Evolutionary conservation across 2,329 filamentous ascomycete species (phyloP), one percentile per base, ranked within the genome.

Genomic region (Hawksworthiomyces lignivorus): DNA sequence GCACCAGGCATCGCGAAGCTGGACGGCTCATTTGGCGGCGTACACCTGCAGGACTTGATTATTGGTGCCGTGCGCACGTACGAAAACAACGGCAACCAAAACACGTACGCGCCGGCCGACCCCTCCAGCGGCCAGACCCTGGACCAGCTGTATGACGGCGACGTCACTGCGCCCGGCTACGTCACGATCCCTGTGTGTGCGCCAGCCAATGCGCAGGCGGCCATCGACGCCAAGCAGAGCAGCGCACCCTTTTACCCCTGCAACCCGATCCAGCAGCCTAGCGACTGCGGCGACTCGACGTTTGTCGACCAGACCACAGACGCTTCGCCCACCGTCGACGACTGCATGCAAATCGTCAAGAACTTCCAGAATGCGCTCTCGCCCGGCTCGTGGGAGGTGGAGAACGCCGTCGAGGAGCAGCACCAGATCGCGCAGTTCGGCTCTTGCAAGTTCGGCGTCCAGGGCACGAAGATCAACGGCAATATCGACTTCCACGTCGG

Each of bases 161-260:
- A 62, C 42, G 41, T 64, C 30, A 61, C 55, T 6, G 60, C 56
- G 0, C 56, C 61, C 1, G 63, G 63, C 2, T 58, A 57, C 43
- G 52, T 66, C 30, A 54, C 51, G 7, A 52, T 67, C 2, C 64
- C 63, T 28, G 60, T 67, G 14, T 67, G 63, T 52, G 64, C 62
- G 11, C 58, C 41, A 28, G 44, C 53, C 43, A 51, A 54, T 19
- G 67, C 61, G 61, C 37, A 58, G 5, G 50, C 49, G 14, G 21
- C 43, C 37, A 44, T 55, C 9, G 53, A 50, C 12, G 28, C 40
- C 33, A 48, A 41, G 6, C 45, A 47, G 31, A 51, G 42, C 40
- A 39, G 42, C 24, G 12, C 24, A 12, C 24, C 24, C 24, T 8
- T 8, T 12, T 65, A 54, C 44, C 63, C 62, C 2, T 65, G 63